These are phyloP conservation scores for Cladosporium sp. DNA, from an alignment of 2,329 filamentous ascomycete species.

Conservation along the genomic window DNA sequence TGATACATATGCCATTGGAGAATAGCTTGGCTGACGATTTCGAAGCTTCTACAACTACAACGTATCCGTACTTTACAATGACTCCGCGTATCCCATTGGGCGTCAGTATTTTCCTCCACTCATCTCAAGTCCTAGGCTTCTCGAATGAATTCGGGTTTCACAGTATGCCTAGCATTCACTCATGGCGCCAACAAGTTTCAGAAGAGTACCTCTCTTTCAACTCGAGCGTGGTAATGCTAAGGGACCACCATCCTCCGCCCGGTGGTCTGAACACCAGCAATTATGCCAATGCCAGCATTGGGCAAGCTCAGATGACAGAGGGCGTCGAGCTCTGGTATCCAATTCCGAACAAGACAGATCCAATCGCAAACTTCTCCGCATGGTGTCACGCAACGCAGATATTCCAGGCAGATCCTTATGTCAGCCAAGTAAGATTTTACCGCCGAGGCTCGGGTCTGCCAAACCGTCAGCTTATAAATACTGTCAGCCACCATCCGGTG, in stretches of 20 bases:
- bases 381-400: conserved; percentile 65
- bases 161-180: conserved; percentile 61
- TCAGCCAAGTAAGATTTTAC: conserved; percentile 62
- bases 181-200: conserved; percentile 57
- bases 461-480: conserved; percentile 52
- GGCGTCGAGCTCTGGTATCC: conserved; percentile 60
- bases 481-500: neutral
- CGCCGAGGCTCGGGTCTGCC: conserved; percentile 58
- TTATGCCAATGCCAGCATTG: conserved; percentile 44
- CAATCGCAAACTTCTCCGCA: conserved; percentile 59
- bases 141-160: conserved; percentile 66
- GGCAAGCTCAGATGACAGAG: conserved; percentile 60
- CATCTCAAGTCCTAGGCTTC: conserved; percentile 44
- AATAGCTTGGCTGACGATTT: conserved; percentile 34
- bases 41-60: conserved; percentile 58
- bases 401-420: conserved; percentile 65
- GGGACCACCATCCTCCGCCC: conserved; percentile 61
- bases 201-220: conserved; percentile 58
- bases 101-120: neutral
- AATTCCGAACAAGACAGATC: conserved; percentile 53
- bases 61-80: conserved; percentile 54
- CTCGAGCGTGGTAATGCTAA: conserved; percentile 54
- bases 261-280: conserved; percentile 51
- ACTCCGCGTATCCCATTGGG: conserved; percentile 57
- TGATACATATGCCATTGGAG: neutral